These are phyloP conservation scores for Hansfordia pulvinata DNA, from an alignment of 2,329 filamentous ascomycete genomes.

Conservation along the genomic window DNA sequence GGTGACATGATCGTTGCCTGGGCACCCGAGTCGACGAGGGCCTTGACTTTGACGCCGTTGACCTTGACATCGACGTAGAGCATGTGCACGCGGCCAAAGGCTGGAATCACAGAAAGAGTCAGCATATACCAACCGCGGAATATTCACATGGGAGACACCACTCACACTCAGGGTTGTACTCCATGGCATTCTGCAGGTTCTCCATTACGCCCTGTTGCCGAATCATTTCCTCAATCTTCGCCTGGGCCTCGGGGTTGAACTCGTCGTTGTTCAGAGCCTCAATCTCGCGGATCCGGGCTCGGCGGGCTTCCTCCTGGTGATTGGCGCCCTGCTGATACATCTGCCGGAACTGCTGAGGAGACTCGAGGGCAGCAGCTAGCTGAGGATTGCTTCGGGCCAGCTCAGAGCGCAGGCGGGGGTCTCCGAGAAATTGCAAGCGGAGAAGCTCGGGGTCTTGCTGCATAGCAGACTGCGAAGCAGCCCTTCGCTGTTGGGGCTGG, in stretches of 20 bases:
- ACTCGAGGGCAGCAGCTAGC: constrained; percentile 62
- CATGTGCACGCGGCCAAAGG: constrained; percentile 91
- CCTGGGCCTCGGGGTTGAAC: constrained; percentile 85
- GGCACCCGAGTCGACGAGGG: constrained; percentile 91
- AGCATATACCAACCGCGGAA: constrained; percentile 6
- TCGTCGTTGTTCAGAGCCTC: constrained; percentile 82
- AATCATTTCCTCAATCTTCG: constrained; percentile 93
- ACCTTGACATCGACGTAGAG: constrained; percentile 93
- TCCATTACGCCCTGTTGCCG: constrained; percentile 87
- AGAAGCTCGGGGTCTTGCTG: constrained; percentile 65
- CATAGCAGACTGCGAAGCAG: constrained; percentile 16
- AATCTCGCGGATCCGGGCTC: constrained; percentile 71
- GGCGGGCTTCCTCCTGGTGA: constrained; percentile 57
- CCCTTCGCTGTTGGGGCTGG: constrained; percentile 12
- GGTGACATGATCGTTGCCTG: constrained; percentile 99
- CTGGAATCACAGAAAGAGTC: constrained; percentile 32
- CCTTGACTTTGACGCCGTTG: constrained; percentile 84
- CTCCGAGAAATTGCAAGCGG: constrained; percentile 68
- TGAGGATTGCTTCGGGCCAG: constrained; percentile 62
- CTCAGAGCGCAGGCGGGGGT: constrained; percentile 59
- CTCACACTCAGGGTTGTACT: constrained; percentile 91
- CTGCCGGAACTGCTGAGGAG: constrained; percentile 63
- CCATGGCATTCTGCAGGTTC: constrained; percentile 91
- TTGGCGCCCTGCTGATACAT: constrained; percentile 55
- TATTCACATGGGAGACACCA: constrained; percentile 4